Base-by-base conservation (phyloP, 495 filamentous ascomycete species). In the Penicillium robsamsonii region DNA sequence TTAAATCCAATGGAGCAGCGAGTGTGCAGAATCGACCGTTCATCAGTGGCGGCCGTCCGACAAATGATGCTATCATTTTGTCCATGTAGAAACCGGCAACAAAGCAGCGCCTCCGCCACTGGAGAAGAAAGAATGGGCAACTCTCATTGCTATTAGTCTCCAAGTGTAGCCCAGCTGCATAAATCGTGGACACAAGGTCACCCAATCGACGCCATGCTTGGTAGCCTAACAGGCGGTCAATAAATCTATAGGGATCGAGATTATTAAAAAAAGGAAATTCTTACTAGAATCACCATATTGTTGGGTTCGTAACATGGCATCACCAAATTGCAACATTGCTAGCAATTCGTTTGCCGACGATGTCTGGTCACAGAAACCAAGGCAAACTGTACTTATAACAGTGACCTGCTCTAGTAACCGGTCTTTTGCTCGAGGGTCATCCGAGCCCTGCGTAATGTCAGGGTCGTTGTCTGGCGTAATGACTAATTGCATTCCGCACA, bases 101-200 rank as follows among this genome's bases (percentile, higher is more conserved):
- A 50, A 86, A 85, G n/a, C 81, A 68, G 18, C 70, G 72, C 63
- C 78, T 74, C 20, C 78, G 73, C 62, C 79, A 67, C 53, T 82
- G 76, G 9, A 64, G 71, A 9, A 82, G 73, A 55, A 83, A 81
- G 44, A 80, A 79, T 1, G 81, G 79, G 20, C 74, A 77, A 20
- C 74, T 62, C 4, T 76, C 69, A 24, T 71, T 53, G 5, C 70
- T 66, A 13, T 70, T 66, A 35, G 65, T 74, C 48, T 81, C 77
- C 60, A 81, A 76, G 60, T 87, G 84, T 2, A 86, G 67, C 13
- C 84, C 84, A 17, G 82, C 72, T 22, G 81, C 80, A 29, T 81
- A 80, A n/a, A 83, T 65, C 0, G 82, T 77, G 11, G 78, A 71
- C 12, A 79, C 60, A 1, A 82, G 55, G 43, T 84, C 79, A 30